Evolutionary conservation across 257 asterid genomes (phyloP).

Genomic region (Plantago major): DNA sequence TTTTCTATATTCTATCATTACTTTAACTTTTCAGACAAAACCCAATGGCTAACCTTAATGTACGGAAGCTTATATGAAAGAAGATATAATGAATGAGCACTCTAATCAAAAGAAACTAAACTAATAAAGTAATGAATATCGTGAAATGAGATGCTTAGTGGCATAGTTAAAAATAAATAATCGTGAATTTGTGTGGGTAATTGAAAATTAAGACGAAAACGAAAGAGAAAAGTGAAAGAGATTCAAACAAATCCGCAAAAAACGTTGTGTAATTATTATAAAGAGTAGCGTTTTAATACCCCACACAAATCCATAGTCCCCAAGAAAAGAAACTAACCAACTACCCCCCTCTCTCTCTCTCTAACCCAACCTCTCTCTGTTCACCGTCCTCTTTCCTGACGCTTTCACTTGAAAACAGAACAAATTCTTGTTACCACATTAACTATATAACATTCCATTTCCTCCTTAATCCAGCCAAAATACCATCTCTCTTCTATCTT

Average conservation of each 20-base stretch:
- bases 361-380: too few species aligned
- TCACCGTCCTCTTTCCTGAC: conserved; percentile 21
- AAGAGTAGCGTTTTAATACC: conserved; percentile 1
- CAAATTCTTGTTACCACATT: neutral
- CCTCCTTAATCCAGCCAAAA: conserved; percentile 9
- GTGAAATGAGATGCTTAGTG: neutral
- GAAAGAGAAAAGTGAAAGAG: neutral
- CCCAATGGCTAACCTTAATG: too few species aligned
- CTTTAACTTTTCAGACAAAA: too few species aligned
- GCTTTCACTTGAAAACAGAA: conserved; percentile 1
- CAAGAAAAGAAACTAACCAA: neutral
- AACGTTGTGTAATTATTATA: conserved; percentile 13
- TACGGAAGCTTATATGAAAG: too few species aligned
- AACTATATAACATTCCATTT: conserved; percentile 26
- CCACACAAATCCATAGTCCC: conserved; percentile 18
- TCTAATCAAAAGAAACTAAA: neutral
- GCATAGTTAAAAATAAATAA: neutral
- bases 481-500: neutral
- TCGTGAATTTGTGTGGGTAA: neutral
- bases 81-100: too few species aligned
- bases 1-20: too few species aligned
- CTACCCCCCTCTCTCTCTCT: neutral
- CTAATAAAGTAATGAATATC: neutral
- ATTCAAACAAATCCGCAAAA: conserved; percentile 23
- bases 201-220: neutral